phyloP scores from a whole-genome alignment of 1,139 yeast genomes.

The Protomyces gravidus region DNA sequence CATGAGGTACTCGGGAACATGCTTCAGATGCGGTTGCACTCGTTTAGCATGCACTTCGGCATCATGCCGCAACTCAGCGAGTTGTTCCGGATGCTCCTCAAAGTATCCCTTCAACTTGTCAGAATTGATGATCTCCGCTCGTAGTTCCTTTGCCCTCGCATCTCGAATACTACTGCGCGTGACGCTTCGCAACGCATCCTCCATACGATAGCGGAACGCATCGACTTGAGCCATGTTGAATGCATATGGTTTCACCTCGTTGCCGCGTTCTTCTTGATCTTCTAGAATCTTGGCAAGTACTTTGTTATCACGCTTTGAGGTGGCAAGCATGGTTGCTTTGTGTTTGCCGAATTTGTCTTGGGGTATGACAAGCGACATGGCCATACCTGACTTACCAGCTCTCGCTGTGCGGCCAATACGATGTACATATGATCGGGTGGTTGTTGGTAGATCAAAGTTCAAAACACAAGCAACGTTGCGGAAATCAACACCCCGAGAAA shows the following conservation, averaged over 20 bases:
- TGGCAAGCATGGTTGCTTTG: conserved; percentile 65
- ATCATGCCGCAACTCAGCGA: conserved; percentile 83
- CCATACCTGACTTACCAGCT: conserved; percentile 93
- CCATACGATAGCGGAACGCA: conserved; percentile 93
- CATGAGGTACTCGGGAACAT: conserved; percentile 85
- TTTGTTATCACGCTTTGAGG: conserved; percentile 81
- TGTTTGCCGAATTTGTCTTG: conserved; percentile 82
- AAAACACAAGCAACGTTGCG: conserved; percentile 93
- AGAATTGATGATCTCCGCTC: conserved; percentile 78
- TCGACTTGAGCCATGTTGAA: conserved; percentile 92
- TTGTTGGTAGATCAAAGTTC: conserved; percentile 88
- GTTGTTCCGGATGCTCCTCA: conserved; percentile 97
- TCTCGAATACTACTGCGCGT: conserved; percentile 87
- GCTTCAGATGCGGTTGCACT: conserved; percentile 77
- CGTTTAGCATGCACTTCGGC: conserved; percentile 79
- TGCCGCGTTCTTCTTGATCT: conserved; percentile 56
- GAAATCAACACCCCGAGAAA: conserved; percentile 95
- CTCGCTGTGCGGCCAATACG: conserved; percentile 97
- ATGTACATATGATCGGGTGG: conserved; percentile 86
- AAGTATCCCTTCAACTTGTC: conserved; percentile 91
- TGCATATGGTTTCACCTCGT: conserved; percentile 60
- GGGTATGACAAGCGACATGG: conserved; percentile 87
- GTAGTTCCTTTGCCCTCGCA: conserved; percentile 86
- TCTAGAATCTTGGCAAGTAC: conserved; percentile 69
- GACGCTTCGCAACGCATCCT: conserved; percentile 94